phyloP scores from a whole-genome alignment of 2,329 filamentous ascomycete species.

The Orbilia javanica region DNA sequence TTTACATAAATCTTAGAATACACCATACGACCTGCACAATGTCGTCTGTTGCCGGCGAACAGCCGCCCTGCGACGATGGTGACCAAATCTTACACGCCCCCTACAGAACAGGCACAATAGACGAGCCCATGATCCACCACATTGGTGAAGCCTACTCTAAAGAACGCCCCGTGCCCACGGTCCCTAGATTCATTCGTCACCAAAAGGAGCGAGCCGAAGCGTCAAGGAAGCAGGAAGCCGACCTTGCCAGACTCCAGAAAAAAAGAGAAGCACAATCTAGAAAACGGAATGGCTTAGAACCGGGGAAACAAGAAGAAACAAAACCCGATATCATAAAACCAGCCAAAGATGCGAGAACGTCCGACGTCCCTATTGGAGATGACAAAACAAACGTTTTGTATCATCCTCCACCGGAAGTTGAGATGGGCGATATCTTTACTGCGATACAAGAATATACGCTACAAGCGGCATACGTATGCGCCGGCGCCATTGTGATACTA shows the following conservation, averaged over 20 bases:
- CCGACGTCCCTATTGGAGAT: slow-evolving; percentile 93
- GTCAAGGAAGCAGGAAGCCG: slow-evolving; percentile 47
- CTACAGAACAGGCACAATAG: slow-evolving; percentile 34
- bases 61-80: background rate
- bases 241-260: slow-evolving; percentile 32
- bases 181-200: slow-evolving; percentile 50
- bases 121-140: slow-evolving; percentile 45
- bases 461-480: slow-evolving; percentile 62
- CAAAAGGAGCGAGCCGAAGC: slow-evolving; percentile 44
- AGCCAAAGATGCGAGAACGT: slow-evolving; percentile 69
- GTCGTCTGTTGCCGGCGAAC: slow-evolving; percentile 27
- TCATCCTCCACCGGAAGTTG: slow-evolving; percentile 53
- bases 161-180: slow-evolving; percentile 44
- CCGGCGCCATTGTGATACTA: slow-evolving; percentile 42
- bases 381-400: slow-evolving; percentile 84
- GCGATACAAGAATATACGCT: slow-evolving; percentile 46
- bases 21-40: slow-evolving; percentile 14
- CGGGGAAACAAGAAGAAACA: background rate
- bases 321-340: slow-evolving; percentile 18
- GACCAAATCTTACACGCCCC: slow-evolving; percentile 22
- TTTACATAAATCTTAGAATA: background rate
- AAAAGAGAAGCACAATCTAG: slow-evolving; percentile 27
- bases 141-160: slow-evolving; percentile 51
- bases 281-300: background rate
- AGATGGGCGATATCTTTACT: slow-evolving; percentile 51